A percentile compares a stretch with the other conserved stretches of the same genome.
phyloP scores from a whole-genome alignment of 768 basidiomycete species.

The Exsudoporus frostii region DNA sequence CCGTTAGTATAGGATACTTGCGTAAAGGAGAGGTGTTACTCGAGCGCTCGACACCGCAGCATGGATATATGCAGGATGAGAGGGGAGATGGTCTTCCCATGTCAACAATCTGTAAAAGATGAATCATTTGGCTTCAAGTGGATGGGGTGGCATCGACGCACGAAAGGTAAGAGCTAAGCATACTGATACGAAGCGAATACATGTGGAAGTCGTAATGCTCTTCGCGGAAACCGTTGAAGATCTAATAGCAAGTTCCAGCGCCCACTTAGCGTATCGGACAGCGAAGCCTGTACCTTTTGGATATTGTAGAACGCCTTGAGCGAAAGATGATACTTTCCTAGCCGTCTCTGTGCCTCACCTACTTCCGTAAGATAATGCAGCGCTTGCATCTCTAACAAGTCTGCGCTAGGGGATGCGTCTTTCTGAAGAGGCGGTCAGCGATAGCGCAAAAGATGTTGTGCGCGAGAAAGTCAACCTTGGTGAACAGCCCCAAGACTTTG shows the following conservation, averaged over 20 bases:
- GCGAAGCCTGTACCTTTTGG: conserved; percentile 52
- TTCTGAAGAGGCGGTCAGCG: conserved; percentile 54
- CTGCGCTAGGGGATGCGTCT: conserved; percentile 75
- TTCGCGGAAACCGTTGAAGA: conserved; percentile 85
- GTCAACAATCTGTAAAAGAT: conserved; percentile 55
- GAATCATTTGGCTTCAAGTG: not conserved
- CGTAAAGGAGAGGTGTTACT: conserved; percentile 38
- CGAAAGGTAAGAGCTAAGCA: conserved; percentile 82
- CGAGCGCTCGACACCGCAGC: conserved; percentile 69
- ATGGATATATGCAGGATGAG: conserved; percentile 72
- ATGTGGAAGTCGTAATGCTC: conserved; percentile 98
- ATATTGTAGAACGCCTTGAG: conserved; percentile 82
- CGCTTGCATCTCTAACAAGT: conserved; percentile 96
- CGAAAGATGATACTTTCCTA: conserved; percentile 69
- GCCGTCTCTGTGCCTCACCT: conserved; percentile 64
- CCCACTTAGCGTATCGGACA: not conserved
- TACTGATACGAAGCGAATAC: conserved; percentile 88
- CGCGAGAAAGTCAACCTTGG: conserved; percentile 62
- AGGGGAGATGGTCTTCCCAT: conserved; percentile 80
- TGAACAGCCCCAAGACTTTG: conserved; percentile 79
- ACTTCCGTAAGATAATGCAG: conserved; percentile 82
- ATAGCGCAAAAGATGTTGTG: not conserved
- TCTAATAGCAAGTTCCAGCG: conserved; percentile 36
- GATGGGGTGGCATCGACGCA: conserved; percentile 36
- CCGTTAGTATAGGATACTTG: conserved; percentile 10